Conservation (phyloP, 352 stramenopile genomes). For the Halophytophthora batemanensis region DNA sequence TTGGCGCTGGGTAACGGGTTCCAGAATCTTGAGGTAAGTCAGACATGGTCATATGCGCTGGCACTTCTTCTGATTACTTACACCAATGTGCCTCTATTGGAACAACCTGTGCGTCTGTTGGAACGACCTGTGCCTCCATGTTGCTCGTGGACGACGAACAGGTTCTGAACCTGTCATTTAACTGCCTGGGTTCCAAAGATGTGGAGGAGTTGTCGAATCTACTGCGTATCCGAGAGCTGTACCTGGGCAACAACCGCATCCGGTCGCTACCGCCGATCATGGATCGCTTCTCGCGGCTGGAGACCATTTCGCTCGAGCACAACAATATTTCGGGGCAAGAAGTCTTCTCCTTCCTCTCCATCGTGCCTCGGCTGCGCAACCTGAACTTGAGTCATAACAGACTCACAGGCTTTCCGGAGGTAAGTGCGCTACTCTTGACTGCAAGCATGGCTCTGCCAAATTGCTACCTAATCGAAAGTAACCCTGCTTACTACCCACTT, state of each 20-base stretch:
- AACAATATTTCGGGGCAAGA: slow-evolving; percentile 68
- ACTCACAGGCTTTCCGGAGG: slow-evolving; percentile 67
- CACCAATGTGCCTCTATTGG: background rate
- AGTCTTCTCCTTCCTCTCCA: slow-evolving; percentile 67
- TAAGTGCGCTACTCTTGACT: slow-evolving; percentile 12
- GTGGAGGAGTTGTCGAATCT: slow-evolving; percentile 69
- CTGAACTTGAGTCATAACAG: slow-evolving; percentile 84
- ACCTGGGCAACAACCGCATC: slow-evolving; percentile 72
- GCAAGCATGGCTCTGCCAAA: background rate
- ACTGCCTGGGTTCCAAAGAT: slow-evolving; percentile 60
- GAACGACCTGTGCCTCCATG: too few relatives aligned
- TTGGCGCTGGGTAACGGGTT: slow-evolving; percentile 54
- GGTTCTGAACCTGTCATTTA: slow-evolving; percentile 80
- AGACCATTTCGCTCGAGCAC: slow-evolving; percentile 75
- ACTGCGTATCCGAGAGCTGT: slow-evolving; percentile 75
- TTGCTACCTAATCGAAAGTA: background rate
- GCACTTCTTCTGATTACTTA: background rate
- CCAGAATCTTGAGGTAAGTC: slow-evolving; percentile 51
- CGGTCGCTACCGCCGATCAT: slow-evolving; percentile 67
- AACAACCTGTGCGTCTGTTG: too few relatives aligned
- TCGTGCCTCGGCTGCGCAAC: slow-evolving; percentile 61
- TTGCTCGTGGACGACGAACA: too few relatives aligned
- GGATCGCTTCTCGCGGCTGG: slow-evolving; percentile 69
- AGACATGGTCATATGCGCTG: background rate
- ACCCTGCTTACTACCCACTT: background rate